Percentiles rank a stretch among this genome's conserved stretches.
Evolutionary conservation across 441 rosid species (phyloP).

Genomic region (Corymbia citriodora): DNA sequence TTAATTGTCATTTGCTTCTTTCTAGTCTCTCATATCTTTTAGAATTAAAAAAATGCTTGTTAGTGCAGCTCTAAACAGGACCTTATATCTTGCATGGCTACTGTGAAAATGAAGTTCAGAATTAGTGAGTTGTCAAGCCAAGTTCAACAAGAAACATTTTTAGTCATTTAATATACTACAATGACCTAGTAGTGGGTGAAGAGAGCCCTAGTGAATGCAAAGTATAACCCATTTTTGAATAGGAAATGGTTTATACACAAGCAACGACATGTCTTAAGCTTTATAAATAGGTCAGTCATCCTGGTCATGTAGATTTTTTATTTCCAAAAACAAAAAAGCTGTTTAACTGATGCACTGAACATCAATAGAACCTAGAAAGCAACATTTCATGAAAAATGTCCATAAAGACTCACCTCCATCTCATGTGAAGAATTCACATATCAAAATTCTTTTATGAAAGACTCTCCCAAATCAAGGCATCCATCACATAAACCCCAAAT

Average conservation of each 20-base stretch:
- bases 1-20: not conserved
- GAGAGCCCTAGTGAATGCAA: not conserved
- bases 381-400: not conserved
- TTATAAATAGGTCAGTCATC: not conserved
- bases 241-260: not conserved
- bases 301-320: not conserved
- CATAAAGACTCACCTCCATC: not conserved
- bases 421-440: not conserved
- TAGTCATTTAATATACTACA: not conserved
- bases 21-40: not conserved
- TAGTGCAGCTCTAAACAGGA: not conserved
- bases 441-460: not conserved
- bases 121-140: not conserved
- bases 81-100: not conserved
- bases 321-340: not conserved
- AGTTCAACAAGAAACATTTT: not conserved
- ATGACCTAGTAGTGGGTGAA: not conserved
- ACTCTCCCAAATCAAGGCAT: not conserved
- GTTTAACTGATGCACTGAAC: not conserved
- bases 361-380: not conserved
- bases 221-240: not conserved
- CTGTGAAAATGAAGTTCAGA: not conserved
- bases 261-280: not conserved
- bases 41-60: not conserved
- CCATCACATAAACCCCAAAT: not conserved